Conservation (phyloP, 257 asterid species). For the Solanum chmielewskii region DNA sequence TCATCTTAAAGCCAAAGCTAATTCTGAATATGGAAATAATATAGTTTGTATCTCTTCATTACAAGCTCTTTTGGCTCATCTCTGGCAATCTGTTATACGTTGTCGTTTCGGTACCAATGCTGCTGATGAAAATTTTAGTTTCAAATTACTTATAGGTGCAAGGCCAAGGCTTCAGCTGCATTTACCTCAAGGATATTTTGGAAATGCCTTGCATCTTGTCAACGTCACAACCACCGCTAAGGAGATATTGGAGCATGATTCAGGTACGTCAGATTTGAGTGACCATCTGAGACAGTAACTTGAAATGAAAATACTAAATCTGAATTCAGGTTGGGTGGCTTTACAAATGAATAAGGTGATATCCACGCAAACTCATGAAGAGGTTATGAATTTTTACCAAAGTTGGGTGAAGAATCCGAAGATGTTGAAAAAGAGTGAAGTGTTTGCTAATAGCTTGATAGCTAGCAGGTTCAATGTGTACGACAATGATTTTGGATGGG, state of each 20-base stretch:
- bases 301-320: too few relatives aligned
- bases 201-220: slow-evolving; percentile 4
- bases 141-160: not conserved
- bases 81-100: too few relatives aligned
- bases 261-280: not conserved
- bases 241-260: not conserved
- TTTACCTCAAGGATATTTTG: slow-evolving; percentile 26
- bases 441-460: not conserved
- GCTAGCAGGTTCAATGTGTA: slow-evolving; percentile 32
- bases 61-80: too few relatives aligned
- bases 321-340: slow-evolving; percentile 13
- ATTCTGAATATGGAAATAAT: too few relatives aligned
- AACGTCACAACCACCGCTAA: not conserved
- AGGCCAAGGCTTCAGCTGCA: slow-evolving; percentile 24
- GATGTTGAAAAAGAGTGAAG: not conserved
- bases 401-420: slow-evolving; percentile 18
- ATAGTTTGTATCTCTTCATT: too few relatives aligned
- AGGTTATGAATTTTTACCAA: not conserved
- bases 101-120: too few relatives aligned
- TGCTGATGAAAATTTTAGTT: not conserved
- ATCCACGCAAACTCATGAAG: slow-evolving; percentile 6
- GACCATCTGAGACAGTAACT: too few relatives aligned
- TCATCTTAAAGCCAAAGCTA: too few relatives aligned
- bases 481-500: slow-evolving; percentile 55
- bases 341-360: slow-evolving; percentile 12